These are phyloP conservation scores for Eucalyptus guilfoylei DNA, from an alignment of 345 rosid species.

Conservation along the genomic window DNA sequence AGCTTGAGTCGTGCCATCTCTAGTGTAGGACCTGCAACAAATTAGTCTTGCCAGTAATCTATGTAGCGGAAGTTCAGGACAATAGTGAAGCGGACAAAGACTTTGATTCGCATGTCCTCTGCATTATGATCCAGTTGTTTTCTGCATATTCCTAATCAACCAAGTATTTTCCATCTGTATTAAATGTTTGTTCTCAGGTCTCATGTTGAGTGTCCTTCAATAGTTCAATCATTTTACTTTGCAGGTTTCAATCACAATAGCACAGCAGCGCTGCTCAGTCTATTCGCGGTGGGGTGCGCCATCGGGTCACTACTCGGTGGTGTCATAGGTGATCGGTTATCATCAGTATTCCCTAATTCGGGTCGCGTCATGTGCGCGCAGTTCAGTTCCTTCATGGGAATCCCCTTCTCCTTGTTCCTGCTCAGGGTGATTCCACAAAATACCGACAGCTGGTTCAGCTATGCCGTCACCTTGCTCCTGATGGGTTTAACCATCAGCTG, in stretches of 20 bases:
- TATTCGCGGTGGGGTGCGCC: slow-evolving; percentile 76
- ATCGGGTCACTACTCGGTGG: slow-evolving; percentile 72
- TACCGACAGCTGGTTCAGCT: slow-evolving; percentile 45
- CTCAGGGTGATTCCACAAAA: slow-evolving; percentile 71
- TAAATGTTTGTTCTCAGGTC: background rate
- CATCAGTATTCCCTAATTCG: slow-evolving; percentile 44
- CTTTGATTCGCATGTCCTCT: background rate
- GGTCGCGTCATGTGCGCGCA: slow-evolving; percentile 94
- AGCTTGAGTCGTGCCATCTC: background rate
- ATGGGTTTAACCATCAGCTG: slow-evolving; percentile 94
- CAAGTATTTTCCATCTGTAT: background rate
- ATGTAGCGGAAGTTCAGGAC: background rate
- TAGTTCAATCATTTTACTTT: background rate
- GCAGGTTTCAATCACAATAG: slow-evolving; percentile 73
- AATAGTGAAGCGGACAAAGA: background rate
- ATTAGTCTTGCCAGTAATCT: background rate
- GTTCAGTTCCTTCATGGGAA: slow-evolving; percentile 93
- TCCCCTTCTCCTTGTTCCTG: slow-evolving; percentile 75
- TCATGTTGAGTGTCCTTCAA: background rate
- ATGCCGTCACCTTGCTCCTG: slow-evolving; percentile 45
- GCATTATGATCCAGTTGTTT: background rate
- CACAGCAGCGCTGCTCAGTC: slow-evolving; percentile 68
- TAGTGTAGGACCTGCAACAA: background rate
- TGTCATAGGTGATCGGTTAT: slow-evolving; percentile 58
- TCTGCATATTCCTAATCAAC: background rate